Percentiles rank a stretch among this genome's conserved stretches.
These are phyloP conservation scores for Penicillium sp. DNA, from an alignment of 2,329 filamentous ascomycete genomes.

Conservation along the genomic window DNA sequence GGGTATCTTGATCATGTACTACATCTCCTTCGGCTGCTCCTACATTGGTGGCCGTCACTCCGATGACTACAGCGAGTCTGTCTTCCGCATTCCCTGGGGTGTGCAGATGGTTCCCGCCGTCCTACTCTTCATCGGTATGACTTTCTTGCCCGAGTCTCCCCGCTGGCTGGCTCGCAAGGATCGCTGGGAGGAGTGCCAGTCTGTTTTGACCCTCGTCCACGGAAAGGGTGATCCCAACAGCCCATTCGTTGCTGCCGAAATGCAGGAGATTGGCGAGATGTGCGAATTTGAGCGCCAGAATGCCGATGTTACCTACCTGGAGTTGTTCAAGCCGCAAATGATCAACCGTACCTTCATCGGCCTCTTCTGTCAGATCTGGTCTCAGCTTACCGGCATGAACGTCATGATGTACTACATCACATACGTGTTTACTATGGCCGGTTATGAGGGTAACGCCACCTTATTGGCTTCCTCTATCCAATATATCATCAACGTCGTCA, in stretches of 20 bases:
- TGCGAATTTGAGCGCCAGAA: constrained; percentile 74
- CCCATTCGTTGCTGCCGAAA: constrained; percentile 69
- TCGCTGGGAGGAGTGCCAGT: constrained; percentile 59
- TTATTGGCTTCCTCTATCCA: constrained; percentile 71
- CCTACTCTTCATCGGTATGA: constrained; percentile 61
- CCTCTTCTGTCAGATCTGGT: constrained; percentile 76
- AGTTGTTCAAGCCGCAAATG: constrained; percentile 75
- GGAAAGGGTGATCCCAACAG: constrained; percentile 67
- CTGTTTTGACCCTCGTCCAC: constrained; percentile 62
- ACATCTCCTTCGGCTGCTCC: constrained; percentile 63
- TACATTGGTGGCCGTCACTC: constrained; percentile 56
- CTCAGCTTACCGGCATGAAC: constrained; percentile 77
- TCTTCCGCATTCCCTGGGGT: constrained; percentile 69
- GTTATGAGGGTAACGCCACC: constrained; percentile 61
- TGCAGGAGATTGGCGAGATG: constrained; percentile 73
- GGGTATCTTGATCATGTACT: constrained; percentile 73
- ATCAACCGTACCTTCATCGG: constrained; percentile 74
- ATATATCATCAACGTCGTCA: constrained; percentile 78
- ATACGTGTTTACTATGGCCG: constrained; percentile 75
- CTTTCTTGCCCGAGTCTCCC: constrained; percentile 60
- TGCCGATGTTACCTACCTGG: constrained; percentile 69
- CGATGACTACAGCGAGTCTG: constrained; percentile 45
- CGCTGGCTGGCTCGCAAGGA: constrained; percentile 67
- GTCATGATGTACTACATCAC: constrained; percentile 72
- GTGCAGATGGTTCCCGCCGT: constrained; percentile 66